Evolutionary conservation across 768 basidiomycete species (phyloP), one percentile per base, ranked within the genome.

Genomic region (Cystofilobasidium ferigula): DNA sequence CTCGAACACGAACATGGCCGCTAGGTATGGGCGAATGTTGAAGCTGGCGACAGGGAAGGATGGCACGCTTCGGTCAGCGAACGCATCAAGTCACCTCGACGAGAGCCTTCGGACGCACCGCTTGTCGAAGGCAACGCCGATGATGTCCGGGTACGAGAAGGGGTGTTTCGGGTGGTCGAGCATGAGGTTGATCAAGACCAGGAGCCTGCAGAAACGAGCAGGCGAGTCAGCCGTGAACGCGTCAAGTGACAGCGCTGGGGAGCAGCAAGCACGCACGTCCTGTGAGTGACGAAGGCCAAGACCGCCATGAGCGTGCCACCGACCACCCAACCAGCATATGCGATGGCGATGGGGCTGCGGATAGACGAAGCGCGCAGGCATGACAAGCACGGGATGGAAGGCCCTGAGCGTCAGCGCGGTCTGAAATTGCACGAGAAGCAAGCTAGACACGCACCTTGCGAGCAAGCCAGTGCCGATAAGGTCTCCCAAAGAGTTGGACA

Each of bases 381-480:
- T 2, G 18, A 14, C n/a, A 16, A 38, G 40, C 51, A 57, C 28
- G 63, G n/a, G n/a, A n/a, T n/a, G n/a, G n/a, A n/a, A n/a, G n/a
- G n/a, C n/a, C n/a, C n/a, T n/a, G n/a, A n/a, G n/a, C 28, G 18
- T 60, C 54, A 32, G 26, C 28, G 24, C n/a, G n/a, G n/a, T n/a
- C n/a, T n/a, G n/a, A n/a, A 36, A 8, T 43, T 12, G 2, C 4
- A 8, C 10, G 32, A n/a, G 18, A 43, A n/a, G 40, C n/a, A n/a
- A n/a, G n/a, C n/a, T n/a, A 28, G 8, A 12, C 14, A 36, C 58
- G 36, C 35, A 65, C 64, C 84, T 85, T 16, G 89, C 89, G 22
- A 93, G 80, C 80, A 94, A 85, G 5, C 91, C 91, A 69, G 93
- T 86, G 8, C 91, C 91, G n/a, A 91, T 80, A 12, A 94, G 78